Evolutionary conservation across 371 early-diverging fungal genomes (phyloP).

Genomic region (Mucor indicus): DNA sequence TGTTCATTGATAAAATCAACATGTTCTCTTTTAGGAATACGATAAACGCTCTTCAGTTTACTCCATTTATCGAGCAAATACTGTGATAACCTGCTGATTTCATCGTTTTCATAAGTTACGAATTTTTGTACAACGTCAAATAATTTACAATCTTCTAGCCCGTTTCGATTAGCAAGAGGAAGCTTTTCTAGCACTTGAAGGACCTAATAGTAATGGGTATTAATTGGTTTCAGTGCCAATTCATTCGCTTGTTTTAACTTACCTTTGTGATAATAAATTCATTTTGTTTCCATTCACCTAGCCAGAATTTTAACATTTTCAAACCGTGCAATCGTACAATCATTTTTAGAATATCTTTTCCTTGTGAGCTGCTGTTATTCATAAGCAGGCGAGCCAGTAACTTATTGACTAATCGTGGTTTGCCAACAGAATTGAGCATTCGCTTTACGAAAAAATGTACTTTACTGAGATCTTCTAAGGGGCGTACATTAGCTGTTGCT

Average conservation of each 20-base stretch:
- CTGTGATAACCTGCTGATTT: constrained; percentile 33
- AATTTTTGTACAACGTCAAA: constrained; percentile 50
- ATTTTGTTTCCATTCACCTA: constrained; percentile 47
- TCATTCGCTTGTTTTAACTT: not conserved
- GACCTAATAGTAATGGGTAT: constrained; percentile 1
- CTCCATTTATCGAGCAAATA: constrained; percentile 48
- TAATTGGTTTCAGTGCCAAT: not conserved
- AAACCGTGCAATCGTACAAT: constrained; percentile 47
- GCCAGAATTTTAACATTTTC: constrained; percentile 50
- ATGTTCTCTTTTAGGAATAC: constrained; percentile 49
- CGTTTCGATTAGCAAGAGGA: constrained; percentile 63
- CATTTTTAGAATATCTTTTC: constrained; percentile 37
- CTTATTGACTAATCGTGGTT: constrained; percentile 49
- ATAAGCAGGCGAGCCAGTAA: constrained; percentile 40
- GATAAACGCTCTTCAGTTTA: constrained; percentile 48
- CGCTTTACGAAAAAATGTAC: constrained; percentile 63
- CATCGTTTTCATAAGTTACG: constrained; percentile 37
- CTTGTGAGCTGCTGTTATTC: constrained; percentile 19
- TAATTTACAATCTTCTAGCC: constrained; percentile 62
- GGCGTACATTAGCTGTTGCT: constrained; percentile 24
- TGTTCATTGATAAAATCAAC: not conserved
- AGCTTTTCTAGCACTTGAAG: constrained; percentile 53
- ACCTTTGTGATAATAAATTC: constrained; percentile 36
- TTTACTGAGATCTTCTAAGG: constrained; percentile 53
- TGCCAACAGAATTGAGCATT: constrained; percentile 62